Evolutionary conservation across 495 filamentous ascomycete species (phyloP).

Genomic region (Aspergillus diversus): DNA sequence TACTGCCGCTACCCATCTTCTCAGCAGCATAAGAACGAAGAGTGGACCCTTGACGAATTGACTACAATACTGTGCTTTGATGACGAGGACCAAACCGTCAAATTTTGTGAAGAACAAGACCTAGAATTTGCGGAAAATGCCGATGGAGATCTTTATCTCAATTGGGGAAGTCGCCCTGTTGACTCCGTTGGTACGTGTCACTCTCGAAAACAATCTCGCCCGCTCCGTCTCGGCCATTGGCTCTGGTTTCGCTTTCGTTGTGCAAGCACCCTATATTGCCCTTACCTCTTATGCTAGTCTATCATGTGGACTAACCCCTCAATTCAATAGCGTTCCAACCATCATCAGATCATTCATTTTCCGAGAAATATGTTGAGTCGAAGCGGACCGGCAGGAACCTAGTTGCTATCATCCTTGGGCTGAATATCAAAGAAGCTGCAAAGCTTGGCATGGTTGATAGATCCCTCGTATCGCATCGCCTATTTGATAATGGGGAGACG

Average conservation of each 20-base stretch:
- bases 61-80: slow-evolving; percentile 74
- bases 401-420: slow-evolving; percentile 55
- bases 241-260: not conserved
- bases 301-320: slow-evolving; percentile 23
- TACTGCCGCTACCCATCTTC: slow-evolving; percentile 60
- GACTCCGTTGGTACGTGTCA: slow-evolving; percentile 47
- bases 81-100: slow-evolving; percentile 65
- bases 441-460: slow-evolving; percentile 50
- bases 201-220: slow-evolving; percentile 8
- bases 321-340: slow-evolving; percentile 42
- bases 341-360: slow-evolving; percentile 55
- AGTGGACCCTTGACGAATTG: slow-evolving; percentile 72
- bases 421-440: slow-evolving; percentile 52
- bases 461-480: slow-evolving; percentile 29
- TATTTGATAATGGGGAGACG: slow-evolving; percentile 10
- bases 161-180: slow-evolving; percentile 49
- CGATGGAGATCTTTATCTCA: slow-evolving; percentile 55
- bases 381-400: slow-evolving; percentile 54
- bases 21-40: slow-evolving; percentile 69
- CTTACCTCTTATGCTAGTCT: slow-evolving; percentile 4
- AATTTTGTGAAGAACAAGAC: slow-evolving; percentile 71
- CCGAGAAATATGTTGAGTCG: slow-evolving; percentile 51
- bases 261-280: not conserved
- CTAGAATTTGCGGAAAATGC: slow-evolving; percentile 61
- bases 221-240: slow-evolving; percentile 8